Base-by-base conservation (phyloP, 352 stramenopile genomes). In the Pythium phragmiticola region DNA sequence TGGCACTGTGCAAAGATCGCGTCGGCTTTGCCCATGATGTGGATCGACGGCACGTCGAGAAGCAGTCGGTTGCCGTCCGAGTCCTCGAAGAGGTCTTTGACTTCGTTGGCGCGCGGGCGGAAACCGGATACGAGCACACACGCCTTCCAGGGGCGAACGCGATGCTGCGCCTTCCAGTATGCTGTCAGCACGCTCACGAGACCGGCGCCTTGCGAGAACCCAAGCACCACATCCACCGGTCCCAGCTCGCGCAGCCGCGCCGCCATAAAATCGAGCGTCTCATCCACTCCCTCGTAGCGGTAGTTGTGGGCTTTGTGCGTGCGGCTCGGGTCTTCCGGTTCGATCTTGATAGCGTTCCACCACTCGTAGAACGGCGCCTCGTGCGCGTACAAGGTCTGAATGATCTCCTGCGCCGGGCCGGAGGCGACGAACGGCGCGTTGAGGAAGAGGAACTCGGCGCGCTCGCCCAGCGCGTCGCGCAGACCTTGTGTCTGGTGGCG, bases 301-400 rank as follows among this genome's bases (percentile, higher is more conserved):
- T 82, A 88, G 9, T 55, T 48, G 26, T 61, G 60, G 28, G 54
- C 56, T 14, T 76, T 60, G 23, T 57, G 53, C 14, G 60, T 55
- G 7, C 47, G 51, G 13, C 42, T 59, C 4, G 60, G 54, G 51
- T 67, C 63, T 2, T 48, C 55, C 7, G 60, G 46, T 14, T 69
- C 70, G 36, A 67, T 39, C 50, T 83, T 77, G 45, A 85, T 61
- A 16, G 78, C 80, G 63, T 92, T 80, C 82, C 82, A 94, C 85
- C 85, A 94, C 68, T 92, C 78, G 68, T 78, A 90, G 64, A 87
- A 92, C 48, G 80, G 83, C 46, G 75, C 73, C 12, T 78, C 65
- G 7, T 74, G 50, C 14, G 72, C 77, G 68, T 84, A 90, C 50
- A 90, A 77, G 33, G 70, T 75, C 53, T 80, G 79, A 45, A 92